Percentiles rank a stretch among this genome's conserved stretches.
These are phyloP conservation scores for Stipa capillata DNA, from an alignment of 176 grass and related monocot genomes.

Conservation along the genomic window DNA sequence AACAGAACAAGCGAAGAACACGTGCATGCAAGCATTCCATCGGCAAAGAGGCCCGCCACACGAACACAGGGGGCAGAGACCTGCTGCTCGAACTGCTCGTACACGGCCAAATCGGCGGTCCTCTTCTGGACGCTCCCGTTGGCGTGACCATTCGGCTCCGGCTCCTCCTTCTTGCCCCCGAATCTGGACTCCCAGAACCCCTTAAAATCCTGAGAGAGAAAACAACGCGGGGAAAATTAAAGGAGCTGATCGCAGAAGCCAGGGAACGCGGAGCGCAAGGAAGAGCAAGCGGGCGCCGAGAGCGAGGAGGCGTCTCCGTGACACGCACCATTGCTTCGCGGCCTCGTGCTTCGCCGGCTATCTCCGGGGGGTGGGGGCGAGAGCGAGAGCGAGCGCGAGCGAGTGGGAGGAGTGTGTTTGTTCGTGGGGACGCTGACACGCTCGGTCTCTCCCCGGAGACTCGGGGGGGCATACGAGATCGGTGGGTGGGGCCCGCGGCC, in stretches of 20 bases:
- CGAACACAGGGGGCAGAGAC: not conserved
- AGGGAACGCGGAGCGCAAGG: not conserved
- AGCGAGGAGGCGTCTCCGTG: not conserved
- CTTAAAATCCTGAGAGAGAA: constrained; percentile 68
- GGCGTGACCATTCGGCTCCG: constrained; percentile 23
- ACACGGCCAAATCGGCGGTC: constrained; percentile 65
- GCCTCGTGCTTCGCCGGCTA: not conserved
- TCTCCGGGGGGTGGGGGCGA: not conserved
- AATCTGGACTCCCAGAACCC: constrained; percentile 76
- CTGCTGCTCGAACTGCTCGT: constrained; percentile 94
- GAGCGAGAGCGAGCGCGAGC: constrained; percentile 1
- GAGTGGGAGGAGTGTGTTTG: not conserved
- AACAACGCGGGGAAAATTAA: not conserved
- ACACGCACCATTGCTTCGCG: constrained; percentile 18
- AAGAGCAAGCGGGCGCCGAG: not conserved
- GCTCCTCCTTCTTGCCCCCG: constrained; percentile 51
- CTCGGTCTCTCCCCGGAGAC: constrained; percentile 18
- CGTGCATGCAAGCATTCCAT: not conserved
- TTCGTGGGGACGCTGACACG: not conserved
- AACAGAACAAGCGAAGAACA: not conserved
- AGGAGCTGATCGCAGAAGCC: not conserved
- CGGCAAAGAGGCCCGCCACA: not conserved
- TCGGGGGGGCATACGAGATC: not conserved
- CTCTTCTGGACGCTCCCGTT: constrained; percentile 59
- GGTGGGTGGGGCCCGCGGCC: not conserved